Percentiles rank a stretch among this genome's conserved stretches.
These are phyloP conservation scores for Tolypocladium capitatum DNA, from an alignment of 2,329 filamentous ascomycete genomes.

Conservation along the genomic window DNA sequence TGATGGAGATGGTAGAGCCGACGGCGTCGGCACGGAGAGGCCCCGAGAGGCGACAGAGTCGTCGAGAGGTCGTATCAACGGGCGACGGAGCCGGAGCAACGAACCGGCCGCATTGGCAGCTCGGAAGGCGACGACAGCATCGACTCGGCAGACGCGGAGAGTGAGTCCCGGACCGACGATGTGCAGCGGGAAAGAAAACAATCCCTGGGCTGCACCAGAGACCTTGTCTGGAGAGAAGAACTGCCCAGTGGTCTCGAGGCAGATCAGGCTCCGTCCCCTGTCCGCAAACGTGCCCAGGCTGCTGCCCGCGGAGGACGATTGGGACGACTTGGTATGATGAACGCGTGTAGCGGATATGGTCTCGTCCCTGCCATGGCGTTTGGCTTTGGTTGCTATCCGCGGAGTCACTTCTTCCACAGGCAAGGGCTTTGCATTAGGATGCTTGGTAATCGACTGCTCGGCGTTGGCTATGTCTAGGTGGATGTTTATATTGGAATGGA, in stretches of 20 bases:
- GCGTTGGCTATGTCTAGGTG: not conserved
- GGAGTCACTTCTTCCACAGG: not conserved
- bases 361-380: not conserved
- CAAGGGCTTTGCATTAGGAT: not conserved
- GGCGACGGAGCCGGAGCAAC: not conserved
- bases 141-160: not conserved
- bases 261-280: not conserved
- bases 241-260: not conserved
- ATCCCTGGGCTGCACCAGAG: not conserved
- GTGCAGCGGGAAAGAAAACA: not conserved
- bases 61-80: not conserved
- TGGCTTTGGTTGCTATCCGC: not conserved
- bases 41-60: not conserved
- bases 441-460: not conserved
- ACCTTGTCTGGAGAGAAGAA: not conserved
- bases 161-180: not conserved
- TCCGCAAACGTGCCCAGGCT: not conserved
- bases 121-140: not conserved
- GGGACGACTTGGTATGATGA: constrained; percentile 8
- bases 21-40: not conserved
- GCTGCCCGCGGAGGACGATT: constrained; percentile 4
- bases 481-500: not conserved
- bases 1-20: not conserved
- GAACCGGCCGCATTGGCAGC: not conserved
- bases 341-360: not conserved